Base-by-base conservation (phyloP, 805 yeast genomes). In the Peterozyma toletana region DNA sequence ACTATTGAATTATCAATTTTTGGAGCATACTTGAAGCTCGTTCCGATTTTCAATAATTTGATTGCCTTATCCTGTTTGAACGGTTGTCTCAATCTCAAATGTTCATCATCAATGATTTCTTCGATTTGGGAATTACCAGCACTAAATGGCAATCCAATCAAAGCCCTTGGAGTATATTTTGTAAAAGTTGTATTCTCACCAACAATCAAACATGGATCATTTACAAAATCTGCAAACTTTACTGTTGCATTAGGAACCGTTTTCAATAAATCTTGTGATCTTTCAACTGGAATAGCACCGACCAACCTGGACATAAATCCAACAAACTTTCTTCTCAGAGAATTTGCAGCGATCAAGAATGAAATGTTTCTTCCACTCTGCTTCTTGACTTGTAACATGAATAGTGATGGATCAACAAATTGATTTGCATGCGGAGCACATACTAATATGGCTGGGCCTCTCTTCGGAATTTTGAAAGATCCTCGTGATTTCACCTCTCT, bases 381-480 rank as follows among this genome's bases (percentile, higher is more conserved):
- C 41, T 69, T 67, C 53, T 80, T 74, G 16, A 86, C 86, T 51
- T 83, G 86, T 38, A 83, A 78, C 75, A 86, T 80, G 30, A 87
- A 68, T 40, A 93, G 70, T 21, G 89, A 77, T 5, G 67, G 68
- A 52, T 77, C 83, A 33, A 85, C 79, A 49, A 85, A 86, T 55
- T 87, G 96, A 57, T 87, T 87, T n/a, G 96, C 95, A 66, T 91
- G 99, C 1, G 98, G 98, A 2, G 96, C 99, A 10, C 93, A 95
- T 33, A 93, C 98, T 49, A 93, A 83, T 43, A 91, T 83, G 9
- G 89, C 82, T 0, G 98, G 91, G 0, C 96, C 97, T 9, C 73
- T 62, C 30, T 73, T 69, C 1, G 84, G 83, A 31, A 77, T 53
- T 44, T 77, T 75, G 64, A 78, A 87, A 1, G 96, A 88, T 1